phyloP scores from a whole-genome alignment of 306 rosid genomes.

The Acacia acuminata region DNA sequence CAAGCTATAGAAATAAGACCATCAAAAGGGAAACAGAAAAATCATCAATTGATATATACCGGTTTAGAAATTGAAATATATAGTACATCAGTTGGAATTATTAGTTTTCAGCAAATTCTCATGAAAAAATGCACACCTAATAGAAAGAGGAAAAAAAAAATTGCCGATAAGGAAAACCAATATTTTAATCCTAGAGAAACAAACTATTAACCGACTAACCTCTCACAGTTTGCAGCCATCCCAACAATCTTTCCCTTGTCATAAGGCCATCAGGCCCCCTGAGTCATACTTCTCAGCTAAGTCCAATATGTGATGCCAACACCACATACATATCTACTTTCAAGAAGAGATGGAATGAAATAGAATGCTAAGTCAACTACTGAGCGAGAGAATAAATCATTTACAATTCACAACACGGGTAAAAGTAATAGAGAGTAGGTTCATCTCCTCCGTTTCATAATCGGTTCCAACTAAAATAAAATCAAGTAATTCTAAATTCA shows the following conservation, averaged over 20 bases:
- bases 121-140: background rate
- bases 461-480: background rate
- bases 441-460: background rate
- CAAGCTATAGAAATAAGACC: slow-evolving; percentile 45
- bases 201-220: slow-evolving; percentile 39
- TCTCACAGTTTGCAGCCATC: slow-evolving; percentile 84
- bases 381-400: background rate
- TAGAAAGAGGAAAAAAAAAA: background rate
- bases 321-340: slow-evolving; percentile 95
- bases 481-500: background rate
- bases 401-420: background rate
- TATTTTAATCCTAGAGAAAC: slow-evolving; percentile 24
- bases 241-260: slow-evolving; percentile 97
- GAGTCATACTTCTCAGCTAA: slow-evolving; percentile 97
- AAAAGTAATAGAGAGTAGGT: background rate
- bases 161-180: background rate
- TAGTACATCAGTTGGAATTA: background rate
- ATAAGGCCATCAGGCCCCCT: slow-evolving; percentile 86
- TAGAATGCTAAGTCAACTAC: slow-evolving; percentile 14
- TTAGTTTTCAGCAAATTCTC: background rate
- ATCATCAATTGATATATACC: background rate
- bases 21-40: slow-evolving; percentile 16
- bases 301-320: slow-evolving; percentile 97
- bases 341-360: slow-evolving; percentile 24
- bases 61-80: background rate